phyloP scores from a whole-genome alignment of 495 filamentous ascomycete genomes.

The Paragyromitra xinjiangensis region DNA sequence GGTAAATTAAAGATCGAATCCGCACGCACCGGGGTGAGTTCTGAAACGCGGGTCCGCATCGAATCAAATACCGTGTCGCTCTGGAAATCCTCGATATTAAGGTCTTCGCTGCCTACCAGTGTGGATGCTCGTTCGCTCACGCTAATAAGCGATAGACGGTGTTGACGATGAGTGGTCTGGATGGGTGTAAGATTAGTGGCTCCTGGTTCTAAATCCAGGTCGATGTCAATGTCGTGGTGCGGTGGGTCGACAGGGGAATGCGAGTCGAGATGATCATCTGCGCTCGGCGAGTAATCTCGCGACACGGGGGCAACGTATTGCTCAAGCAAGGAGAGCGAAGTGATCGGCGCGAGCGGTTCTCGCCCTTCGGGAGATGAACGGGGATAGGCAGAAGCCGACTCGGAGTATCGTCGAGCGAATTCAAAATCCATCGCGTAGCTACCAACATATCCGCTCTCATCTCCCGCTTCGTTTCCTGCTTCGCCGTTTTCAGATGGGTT shows the following conservation, averaged over 20 bases:
- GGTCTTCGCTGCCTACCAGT: conserved; percentile 81
- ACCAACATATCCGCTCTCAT: conserved; percentile 39
- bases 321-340: conserved; percentile 47
- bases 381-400: conserved; percentile 38
- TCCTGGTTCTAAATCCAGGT: conserved; percentile 33
- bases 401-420: conserved; percentile 46
- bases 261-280: conserved; percentile 38
- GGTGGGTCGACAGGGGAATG: conserved; percentile 36
- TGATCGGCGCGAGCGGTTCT: conserved; percentile 47
- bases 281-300: conserved; percentile 25
- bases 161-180: conserved; percentile 41
- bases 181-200: conserved; percentile 30
- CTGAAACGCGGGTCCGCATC: conserved; percentile 80
- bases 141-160: conserved; percentile 59
- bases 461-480: conserved; percentile 24
- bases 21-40: conserved; percentile 63
- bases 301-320: conserved; percentile 40
- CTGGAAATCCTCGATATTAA: conserved; percentile 83
- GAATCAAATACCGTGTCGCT: conserved; percentile 95
- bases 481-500: conserved; percentile 30
- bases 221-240: conserved; percentile 33
- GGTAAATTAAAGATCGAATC: conserved; percentile 86
- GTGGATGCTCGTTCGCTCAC: conserved; percentile 82
- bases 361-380: conserved; percentile 33
- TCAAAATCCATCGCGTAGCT: conserved; percentile 46